Conservation (phyloP, 1,284 basidiomycete genomes). For the Mycocalia duriaeana region DNA sequence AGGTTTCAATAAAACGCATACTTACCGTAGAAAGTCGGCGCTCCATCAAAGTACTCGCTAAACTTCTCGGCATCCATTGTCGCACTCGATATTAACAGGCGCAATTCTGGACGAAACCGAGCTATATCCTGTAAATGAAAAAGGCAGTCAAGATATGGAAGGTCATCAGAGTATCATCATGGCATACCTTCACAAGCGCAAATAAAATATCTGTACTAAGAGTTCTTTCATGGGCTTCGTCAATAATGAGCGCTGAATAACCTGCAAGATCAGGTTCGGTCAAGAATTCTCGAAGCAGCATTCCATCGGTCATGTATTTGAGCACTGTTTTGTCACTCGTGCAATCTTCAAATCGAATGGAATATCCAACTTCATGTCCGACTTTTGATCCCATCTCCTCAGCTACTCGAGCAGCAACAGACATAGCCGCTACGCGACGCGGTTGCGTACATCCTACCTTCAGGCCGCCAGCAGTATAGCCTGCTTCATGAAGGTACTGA, state of each 20-base stretch:
- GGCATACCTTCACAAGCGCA: constrained; percentile 89
- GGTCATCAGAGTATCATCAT: constrained; percentile 15
- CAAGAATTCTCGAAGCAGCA: constrained; percentile 94
- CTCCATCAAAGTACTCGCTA: constrained; percentile 91
- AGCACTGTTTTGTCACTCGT: constrained; percentile 96
- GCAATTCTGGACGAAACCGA: constrained; percentile 90
- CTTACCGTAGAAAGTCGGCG: constrained; percentile 88
- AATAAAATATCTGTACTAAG: constrained; percentile 96
- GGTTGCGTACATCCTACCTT: constrained; percentile 98
- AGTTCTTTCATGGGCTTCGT: constrained; percentile 95
- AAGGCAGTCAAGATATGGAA: constrained; percentile 7
- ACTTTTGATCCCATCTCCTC: constrained; percentile 98
- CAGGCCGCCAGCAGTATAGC: constrained; percentile 83
- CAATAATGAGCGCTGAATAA: constrained; percentile 90
- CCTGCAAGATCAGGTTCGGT: constrained; percentile 93
- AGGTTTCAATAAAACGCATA: constrained; percentile 6
- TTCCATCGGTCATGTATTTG: constrained; percentile 99
- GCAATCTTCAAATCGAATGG: constrained; percentile 98
- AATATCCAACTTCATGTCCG: constrained; percentile 97
- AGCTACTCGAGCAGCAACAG: constrained; percentile 96
- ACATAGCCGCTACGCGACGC: constrained; percentile 98
- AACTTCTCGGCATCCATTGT: constrained; percentile 97
- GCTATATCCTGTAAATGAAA: constrained; percentile 76
- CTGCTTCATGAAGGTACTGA: constrained; percentile 96
- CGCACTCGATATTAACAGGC: constrained; percentile 91